Conservation (phyloP, 495 filamentous ascomycete species). For the Aspergillus olivimuriae region DNA sequence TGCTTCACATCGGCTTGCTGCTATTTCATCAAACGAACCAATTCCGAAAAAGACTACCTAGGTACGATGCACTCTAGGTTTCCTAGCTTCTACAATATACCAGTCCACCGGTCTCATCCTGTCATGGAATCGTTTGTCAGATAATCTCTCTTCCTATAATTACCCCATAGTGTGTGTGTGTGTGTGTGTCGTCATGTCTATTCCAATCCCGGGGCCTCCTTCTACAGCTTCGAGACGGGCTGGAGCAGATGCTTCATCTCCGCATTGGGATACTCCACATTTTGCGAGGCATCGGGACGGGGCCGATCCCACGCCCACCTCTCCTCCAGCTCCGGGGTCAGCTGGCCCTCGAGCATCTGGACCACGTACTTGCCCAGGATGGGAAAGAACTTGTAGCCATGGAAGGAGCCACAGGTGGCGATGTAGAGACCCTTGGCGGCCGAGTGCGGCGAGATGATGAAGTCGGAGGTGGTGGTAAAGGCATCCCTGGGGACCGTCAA, state of each 20-base stretch:
- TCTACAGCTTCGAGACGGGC: constrained; percentile 35
- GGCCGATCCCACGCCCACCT: constrained; percentile 56
- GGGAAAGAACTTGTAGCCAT: constrained; percentile 57
- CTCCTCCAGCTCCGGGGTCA: constrained; percentile 33
- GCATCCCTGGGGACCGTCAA: constrained; percentile 24
- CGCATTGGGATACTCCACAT: constrained; percentile 29
- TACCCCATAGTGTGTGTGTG: too few relatives aligned
- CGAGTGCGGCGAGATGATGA: constrained; percentile 51
- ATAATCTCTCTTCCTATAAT: too few relatives aligned
- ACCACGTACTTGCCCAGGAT: constrained; percentile 53
- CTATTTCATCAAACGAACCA: too few relatives aligned
- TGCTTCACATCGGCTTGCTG: too few relatives aligned
- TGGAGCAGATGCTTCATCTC: constrained; percentile 30
- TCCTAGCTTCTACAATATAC: too few relatives aligned
- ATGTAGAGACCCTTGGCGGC: constrained; percentile 41
- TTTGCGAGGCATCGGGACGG: constrained; percentile 26
- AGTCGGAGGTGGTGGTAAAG: constrained; percentile 45
- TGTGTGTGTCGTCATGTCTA: too few relatives aligned
- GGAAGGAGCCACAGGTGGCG: constrained; percentile 45
- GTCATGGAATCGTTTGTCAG: too few relatives aligned
- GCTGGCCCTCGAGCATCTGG: constrained; percentile 44
- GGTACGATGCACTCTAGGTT: too few relatives aligned
- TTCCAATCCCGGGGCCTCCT: too few relatives aligned
- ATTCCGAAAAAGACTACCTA: too few relatives aligned
- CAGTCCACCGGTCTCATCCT: too few relatives aligned